Evolutionary conservation across 108 stramenopile genomes (phyloP).

Genomic region (Heterococcus sp.): DNA sequence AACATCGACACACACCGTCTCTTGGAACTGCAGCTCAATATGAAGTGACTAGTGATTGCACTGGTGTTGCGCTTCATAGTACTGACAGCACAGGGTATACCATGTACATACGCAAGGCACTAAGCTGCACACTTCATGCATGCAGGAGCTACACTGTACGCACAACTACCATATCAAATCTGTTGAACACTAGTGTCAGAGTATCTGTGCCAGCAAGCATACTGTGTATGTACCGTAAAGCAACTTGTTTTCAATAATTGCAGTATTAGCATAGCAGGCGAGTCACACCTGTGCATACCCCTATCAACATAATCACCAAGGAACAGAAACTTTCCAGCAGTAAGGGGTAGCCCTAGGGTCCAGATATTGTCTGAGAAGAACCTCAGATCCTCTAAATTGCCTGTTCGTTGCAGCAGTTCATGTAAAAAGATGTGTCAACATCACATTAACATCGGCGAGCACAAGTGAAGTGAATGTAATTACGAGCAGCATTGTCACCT

Average conservation of each 20-base stretch:
- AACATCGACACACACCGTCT: not conserved
- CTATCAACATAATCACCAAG: constrained; percentile 94
- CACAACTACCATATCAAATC: no score
- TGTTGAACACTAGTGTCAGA: not conserved
- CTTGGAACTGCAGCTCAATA: no score
- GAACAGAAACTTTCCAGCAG: constrained; percentile 96
- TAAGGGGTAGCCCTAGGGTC: constrained; percentile 90
- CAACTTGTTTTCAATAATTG: no score
- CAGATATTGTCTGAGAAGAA: constrained; percentile 90
- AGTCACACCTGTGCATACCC: constrained; percentile 73
- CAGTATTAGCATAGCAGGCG: no score
- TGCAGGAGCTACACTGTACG: not conserved
- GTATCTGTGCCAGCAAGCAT: not conserved
- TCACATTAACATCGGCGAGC: no score
- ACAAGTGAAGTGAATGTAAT: no score
- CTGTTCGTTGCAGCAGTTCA: constrained; percentile 14
- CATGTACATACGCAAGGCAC: not conserved
- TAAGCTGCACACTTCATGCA: not conserved
- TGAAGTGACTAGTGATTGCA: no score
- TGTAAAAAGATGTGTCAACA: no score
- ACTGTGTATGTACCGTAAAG: not conserved
- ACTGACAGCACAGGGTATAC: not conserved
- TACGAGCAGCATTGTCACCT: no score
- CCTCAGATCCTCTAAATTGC: constrained; percentile 93
- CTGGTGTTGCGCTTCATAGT: no score